Evolutionary conservation across 352 stramenopile species (phyloP).

Genomic region (Phytophthora niederhauseri): DNA sequence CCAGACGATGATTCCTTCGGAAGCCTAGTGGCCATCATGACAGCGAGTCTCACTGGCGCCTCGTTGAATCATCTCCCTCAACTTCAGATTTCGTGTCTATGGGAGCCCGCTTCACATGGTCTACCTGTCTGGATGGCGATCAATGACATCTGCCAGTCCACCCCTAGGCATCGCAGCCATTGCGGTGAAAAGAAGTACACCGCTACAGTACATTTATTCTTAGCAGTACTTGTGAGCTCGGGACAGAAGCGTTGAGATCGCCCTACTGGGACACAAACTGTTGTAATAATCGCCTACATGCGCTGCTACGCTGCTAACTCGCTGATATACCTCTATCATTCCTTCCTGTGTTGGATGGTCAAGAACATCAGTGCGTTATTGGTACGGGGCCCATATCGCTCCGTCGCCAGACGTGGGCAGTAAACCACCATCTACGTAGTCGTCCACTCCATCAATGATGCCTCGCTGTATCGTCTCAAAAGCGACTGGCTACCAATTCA

Average conservation of each 20-base stretch:
- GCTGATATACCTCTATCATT: too few relatives aligned
- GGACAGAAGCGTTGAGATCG: too few relatives aligned
- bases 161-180: too few relatives aligned
- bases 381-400: neutral
- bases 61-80: neutral
- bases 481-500: neutral
- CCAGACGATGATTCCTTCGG: neutral
- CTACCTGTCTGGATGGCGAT: neutral
- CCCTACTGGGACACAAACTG: too few relatives aligned
- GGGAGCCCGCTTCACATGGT: neutral
- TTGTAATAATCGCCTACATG: too few relatives aligned
- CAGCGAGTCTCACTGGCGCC: neutral
- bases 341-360: neutral
- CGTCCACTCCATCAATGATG: neutral
- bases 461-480: neutral
- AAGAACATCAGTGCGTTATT: neutral
- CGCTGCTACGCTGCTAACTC: too few relatives aligned
- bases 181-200: neutral
- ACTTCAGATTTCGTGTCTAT: slow-evolving; percentile 1
- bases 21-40: neutral
- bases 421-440: neutral
- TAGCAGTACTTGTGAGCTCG: too few relatives aligned
- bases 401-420: neutral
- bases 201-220: too few relatives aligned
- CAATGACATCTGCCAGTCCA: neutral